Evolutionary conservation across 1,139 yeast species (phyloP).

Genomic region (Pichia sp.): DNA sequence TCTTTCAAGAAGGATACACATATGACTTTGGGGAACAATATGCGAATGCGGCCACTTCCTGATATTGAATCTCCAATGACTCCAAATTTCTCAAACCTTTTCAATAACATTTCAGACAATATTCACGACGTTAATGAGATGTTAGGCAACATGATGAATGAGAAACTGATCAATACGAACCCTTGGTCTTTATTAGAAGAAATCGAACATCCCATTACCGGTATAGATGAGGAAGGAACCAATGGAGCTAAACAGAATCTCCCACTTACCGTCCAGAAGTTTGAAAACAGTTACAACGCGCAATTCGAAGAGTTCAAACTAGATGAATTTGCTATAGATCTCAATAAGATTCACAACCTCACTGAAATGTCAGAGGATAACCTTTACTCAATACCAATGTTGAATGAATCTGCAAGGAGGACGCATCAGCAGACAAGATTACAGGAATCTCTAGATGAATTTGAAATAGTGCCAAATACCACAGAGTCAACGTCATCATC

Average conservation of each 20-base stretch:
- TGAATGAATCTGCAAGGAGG: conserved; percentile 4
- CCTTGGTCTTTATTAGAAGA: conserved; percentile 16
- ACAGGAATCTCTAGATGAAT: not conserved
- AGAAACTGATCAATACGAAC: conserved; percentile 7
- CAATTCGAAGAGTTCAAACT: conserved; percentile 4
- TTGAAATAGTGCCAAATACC: not conserved
- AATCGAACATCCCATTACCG: conserved; percentile 4
- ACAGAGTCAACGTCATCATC: conserved; percentile 12
- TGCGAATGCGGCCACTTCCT: too few species aligned
- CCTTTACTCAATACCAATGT: conserved; percentile 15
- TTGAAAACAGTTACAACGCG: not conserved
- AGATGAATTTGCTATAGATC: conserved; percentile 22
- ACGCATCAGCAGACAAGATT: too few species aligned
- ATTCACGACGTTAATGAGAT: conserved; percentile 13
- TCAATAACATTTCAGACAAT: conserved; percentile 6
- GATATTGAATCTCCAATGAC: too few species aligned
- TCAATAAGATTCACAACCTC: conserved; percentile 16
- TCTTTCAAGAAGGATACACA: too few species aligned
- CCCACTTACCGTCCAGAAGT: not conserved
- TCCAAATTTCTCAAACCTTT: not conserved
- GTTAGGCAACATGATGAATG: conserved; percentile 10
- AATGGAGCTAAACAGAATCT: not conserved
- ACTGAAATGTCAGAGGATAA: conserved; percentile 7
- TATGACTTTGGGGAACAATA: too few species aligned
- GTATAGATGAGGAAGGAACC: not conserved